Base-by-base conservation (phyloP, 2,329 filamentous ascomycete species). In the Aspergillus sp. region DNA sequence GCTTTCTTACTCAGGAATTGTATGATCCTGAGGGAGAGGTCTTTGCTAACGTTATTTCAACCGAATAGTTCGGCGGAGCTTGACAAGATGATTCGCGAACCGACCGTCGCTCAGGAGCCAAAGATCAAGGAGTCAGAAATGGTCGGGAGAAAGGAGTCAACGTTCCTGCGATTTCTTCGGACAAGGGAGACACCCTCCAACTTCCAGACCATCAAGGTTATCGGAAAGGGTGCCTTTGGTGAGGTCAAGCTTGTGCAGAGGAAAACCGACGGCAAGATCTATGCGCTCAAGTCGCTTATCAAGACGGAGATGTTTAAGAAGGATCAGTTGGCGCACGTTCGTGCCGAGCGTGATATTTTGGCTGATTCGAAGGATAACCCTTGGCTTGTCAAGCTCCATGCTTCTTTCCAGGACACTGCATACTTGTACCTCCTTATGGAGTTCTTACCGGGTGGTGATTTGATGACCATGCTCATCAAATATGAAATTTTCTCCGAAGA, bases 401-500 rank as follows among this genome's bases (percentile, higher is more conserved):
- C 95, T 12, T 98, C 95, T 0, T 99, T 99, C 82, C 95, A 99
- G 77, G 95, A 99, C 73, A 84, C 85, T 46, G 93, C 95, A 65
- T 99, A 97, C 79, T 82, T 99, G 37, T 99, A 99, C 81, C 95
- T 99, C 88, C 83, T 99, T 61, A 99, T 99, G 95, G 95, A 99
- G 78, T 99, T 98, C 78, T 84, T 99, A 75, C 95, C 95, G 7
- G 95, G 95, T 75, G 95, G 95, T 75, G 95, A 99, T 79, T 77
- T 99, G 74, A 99, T 99, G 95, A 99, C 95, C 3, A 99, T 99
- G 95, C 83, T 99, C 66, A 99, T 99, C 81, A 99, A 98, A 83
- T 99, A 99, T 72, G 95, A 99, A 75, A 97, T 99, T 74, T 99
- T 99, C 76, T 96, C 92, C 0, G 93, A 98, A 75, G 95, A 99